phyloP scores from a whole-genome alignment of 1,139 yeast species.

The Saccharomyces hybrid region DNA sequence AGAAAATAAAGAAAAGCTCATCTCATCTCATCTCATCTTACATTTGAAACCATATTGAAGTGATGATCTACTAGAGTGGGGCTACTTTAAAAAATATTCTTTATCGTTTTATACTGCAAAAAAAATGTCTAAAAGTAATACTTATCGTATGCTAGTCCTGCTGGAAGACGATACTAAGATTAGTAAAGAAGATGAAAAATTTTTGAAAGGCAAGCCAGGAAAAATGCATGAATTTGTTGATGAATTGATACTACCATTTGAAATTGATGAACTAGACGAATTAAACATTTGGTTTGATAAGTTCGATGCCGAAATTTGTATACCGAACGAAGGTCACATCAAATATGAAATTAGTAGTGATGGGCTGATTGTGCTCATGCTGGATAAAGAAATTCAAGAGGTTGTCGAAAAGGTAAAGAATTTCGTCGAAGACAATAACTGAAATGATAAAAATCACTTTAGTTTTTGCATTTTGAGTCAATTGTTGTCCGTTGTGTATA shows the following conservation, averaged over 20 bases:
- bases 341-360: constrained; percentile 69
- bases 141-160: constrained; percentile 22
- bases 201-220: constrained; percentile 10
- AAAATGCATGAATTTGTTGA: constrained; percentile 29
- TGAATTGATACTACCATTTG: constrained; percentile 28
- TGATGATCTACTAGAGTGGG: background rate
- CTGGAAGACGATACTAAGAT: constrained; percentile 14
- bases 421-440: constrained; percentile 17
- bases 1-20: background rate
- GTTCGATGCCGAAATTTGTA: constrained; percentile 53
- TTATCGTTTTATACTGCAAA: background rate
- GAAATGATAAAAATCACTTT: background rate
- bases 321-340: constrained; percentile 59
- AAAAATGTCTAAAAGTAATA: constrained; percentile 7
- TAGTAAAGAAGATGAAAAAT: constrained; percentile 4
- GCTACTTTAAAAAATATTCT: background rate
- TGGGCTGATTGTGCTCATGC: constrained; percentile 57
- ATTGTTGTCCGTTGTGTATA: background rate
- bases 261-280: constrained; percentile 49
- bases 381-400: constrained; percentile 31
- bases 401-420: constrained; percentile 24
- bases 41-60: background rate
- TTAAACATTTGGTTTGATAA: constrained; percentile 54
- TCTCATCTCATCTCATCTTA: background rate
- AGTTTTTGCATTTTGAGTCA: background rate